A percentile compares a stretch with the other conserved stretches of the same genome.
These are phyloP conservation scores for Tetracentron sinense DNA, from an alignment of 164 flowering plant genomes.

Conservation along the genomic window DNA sequence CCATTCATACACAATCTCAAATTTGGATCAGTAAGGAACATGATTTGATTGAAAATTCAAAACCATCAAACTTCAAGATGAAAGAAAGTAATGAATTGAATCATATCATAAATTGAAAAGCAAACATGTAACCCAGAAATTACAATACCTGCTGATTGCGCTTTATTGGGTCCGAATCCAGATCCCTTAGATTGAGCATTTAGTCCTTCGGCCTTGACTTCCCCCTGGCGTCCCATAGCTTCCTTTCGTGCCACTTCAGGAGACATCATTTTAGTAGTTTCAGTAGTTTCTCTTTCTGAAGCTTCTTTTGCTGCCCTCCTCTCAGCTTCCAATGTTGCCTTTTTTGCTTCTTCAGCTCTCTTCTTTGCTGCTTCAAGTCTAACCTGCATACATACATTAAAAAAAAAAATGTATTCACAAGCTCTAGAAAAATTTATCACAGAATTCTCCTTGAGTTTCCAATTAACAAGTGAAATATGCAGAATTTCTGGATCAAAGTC, in stretches of 20 bases:
- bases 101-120: not conserved
- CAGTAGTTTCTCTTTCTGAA: conserved; percentile 47
- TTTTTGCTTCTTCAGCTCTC: conserved; percentile 61
- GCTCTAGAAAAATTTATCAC: not conserved
- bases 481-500: too few species aligned
- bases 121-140: not conserved
- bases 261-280: conserved; percentile 17
- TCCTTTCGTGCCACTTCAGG: conserved; percentile 20
- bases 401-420: not conserved
- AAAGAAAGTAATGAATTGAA: not conserved
- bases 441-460: too few species aligned
- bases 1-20: too few species aligned
- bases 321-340: conserved; percentile 64
- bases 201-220: conserved; percentile 18
- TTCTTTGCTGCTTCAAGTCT: conserved; percentile 36
- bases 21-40: too few species aligned
- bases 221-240: conserved; percentile 7
- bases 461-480: too few species aligned
- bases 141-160: conserved; percentile 37
- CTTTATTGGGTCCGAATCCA: conserved; percentile 6
- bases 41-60: too few species aligned
- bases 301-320: conserved; percentile 62
- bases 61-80: not conserved
- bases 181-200: conserved; percentile 9
- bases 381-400: conserved; percentile 37